Percentiles rank a stretch among this genome's conserved stretches.
Conservation (phyloP, 345 rosid genomes). For the Schrenkiella parvula region DNA sequence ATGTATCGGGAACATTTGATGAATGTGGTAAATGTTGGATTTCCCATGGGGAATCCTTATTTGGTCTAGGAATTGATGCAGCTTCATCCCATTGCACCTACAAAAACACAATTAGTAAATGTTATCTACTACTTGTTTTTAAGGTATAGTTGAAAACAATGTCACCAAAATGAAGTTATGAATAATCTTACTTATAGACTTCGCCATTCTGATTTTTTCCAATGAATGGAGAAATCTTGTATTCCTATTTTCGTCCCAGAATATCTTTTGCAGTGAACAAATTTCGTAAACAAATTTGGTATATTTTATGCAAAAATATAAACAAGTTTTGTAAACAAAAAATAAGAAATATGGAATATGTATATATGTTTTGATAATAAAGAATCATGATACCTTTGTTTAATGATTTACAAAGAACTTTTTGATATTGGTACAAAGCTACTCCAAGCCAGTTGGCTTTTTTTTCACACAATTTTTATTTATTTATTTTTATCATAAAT, state of each 20-base stretch:
- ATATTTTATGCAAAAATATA: too few relatives aligned
- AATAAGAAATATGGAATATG: too few relatives aligned
- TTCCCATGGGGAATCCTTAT: slow-evolving; percentile 60
- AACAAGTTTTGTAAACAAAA: too few relatives aligned
- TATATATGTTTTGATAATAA: not conserved
- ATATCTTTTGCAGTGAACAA: not conserved
- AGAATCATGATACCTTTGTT: too few relatives aligned
- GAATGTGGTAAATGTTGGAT: slow-evolving; percentile 41
- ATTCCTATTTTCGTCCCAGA: not conserved
- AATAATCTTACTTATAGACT: not conserved
- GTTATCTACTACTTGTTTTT: not conserved
- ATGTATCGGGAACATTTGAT: not conserved
- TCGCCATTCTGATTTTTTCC: not conserved
- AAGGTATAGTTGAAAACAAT: not conserved
- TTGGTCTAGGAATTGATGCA: slow-evolving; percentile 51
- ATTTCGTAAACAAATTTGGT: too few relatives aligned
- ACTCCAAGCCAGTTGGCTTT: too few relatives aligned
- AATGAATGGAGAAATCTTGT: not conserved
- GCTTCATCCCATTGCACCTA: slow-evolving; percentile 65
- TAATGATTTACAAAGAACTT: too few relatives aligned
- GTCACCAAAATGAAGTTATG: not conserved
- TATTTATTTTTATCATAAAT: too few relatives aligned
- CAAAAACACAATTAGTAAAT: not conserved
- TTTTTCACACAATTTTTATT: too few relatives aligned
- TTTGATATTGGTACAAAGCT: too few relatives aligned